Evolutionary conservation across 2,329 filamentous ascomycete genomes (phyloP).

Genomic region (Alternaria atra): DNA sequence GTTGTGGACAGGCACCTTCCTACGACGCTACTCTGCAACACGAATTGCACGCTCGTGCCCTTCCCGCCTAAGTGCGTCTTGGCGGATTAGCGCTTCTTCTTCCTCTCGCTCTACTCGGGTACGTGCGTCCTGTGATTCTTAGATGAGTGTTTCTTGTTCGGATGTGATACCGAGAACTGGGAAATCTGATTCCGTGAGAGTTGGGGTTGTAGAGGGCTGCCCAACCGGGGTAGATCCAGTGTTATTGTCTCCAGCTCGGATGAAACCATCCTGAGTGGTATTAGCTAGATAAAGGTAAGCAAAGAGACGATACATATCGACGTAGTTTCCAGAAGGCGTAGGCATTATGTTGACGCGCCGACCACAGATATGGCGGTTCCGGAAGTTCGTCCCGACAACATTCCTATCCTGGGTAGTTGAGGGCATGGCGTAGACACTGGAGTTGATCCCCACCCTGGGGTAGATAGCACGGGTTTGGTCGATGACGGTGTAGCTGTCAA

Average conservation of each 20-base stretch:
- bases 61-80: neutral
- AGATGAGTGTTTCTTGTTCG: neutral
- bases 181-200: neutral
- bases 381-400: neutral
- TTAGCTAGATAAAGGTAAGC: neutral
- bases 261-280: neutral
- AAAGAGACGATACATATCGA: neutral
- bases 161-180: neutral
- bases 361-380: neutral
- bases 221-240: neutral
- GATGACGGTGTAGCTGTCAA: neutral
- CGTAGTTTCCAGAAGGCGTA: neutral
- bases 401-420: neutral
- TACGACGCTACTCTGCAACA: too few relatives aligned
- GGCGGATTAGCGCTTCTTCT: neutral
- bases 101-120: neutral
- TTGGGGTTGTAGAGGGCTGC: too few relatives aligned
- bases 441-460: neutral
- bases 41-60: neutral
- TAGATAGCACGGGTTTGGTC: conserved; percentile 1
- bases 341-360: neutral
- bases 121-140: too few relatives aligned
- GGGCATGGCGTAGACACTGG: neutral
- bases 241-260: neutral
- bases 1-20: neutral